Percentiles rank a stretch among this genome's conserved stretches.
phyloP scores from a whole-genome alignment of 164 flowering plant species.

The Vitis labrusca region DNA sequence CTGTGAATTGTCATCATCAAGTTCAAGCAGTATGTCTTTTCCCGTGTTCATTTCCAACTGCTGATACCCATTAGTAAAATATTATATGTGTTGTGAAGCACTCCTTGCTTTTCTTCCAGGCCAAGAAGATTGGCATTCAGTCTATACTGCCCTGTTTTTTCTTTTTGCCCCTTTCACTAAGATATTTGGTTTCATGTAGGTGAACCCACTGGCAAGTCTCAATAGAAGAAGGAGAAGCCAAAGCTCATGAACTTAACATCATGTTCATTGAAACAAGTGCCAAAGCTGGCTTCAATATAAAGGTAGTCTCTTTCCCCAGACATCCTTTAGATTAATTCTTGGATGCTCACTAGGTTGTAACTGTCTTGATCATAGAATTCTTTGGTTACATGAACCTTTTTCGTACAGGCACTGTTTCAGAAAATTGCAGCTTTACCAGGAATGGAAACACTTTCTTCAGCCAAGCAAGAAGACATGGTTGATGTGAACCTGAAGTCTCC shows the following conservation, averaged over 20 bases:
- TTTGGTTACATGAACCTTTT: conserved; percentile 6
- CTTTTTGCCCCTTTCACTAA: no score
- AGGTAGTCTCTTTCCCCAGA: conserved; percentile 25
- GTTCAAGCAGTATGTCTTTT: no score
- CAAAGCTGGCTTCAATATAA: conserved; percentile 59
- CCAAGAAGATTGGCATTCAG: no score
- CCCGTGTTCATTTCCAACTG: no score
- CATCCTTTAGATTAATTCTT: not conserved
- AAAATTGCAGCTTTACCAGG: conserved; percentile 84
- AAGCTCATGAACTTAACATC: conserved; percentile 56
- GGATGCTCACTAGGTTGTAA: no score
- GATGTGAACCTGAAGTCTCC: conserved; percentile 72
- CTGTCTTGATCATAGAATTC: not conserved
- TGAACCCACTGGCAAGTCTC: conserved; percentile 52
- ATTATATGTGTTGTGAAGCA: no score
- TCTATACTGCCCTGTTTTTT: no score
- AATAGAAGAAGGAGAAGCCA: conserved; percentile 67
- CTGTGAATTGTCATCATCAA: no score
- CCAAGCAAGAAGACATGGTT: conserved; percentile 81
- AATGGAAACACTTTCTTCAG: conserved; percentile 74
- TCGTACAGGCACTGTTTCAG: conserved; percentile 67
- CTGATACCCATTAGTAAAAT: no score
- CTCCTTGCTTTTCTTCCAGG: no score
- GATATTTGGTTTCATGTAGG: no score
- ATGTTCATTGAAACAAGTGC: conserved; percentile 82